Evolutionary conservation across 805 yeast species (phyloP), one percentile per base, ranked within the genome.

Genomic region (Candida odintsovae): DNA sequence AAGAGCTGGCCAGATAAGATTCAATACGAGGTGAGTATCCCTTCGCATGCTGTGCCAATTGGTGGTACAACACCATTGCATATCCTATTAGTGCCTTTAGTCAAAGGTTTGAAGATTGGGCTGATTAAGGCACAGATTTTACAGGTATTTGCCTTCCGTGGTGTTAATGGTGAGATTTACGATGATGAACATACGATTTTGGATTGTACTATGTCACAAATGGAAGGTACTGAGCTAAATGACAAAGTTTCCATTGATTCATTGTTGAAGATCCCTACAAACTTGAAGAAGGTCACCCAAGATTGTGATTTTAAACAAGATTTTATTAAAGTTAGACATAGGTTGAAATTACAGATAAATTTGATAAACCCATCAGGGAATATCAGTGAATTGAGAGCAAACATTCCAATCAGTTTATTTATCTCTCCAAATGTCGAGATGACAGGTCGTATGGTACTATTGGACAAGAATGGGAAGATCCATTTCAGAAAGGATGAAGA

Each of bases 1-100:
- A 90, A 89, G 60, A 85, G 90, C 4, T 88, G 96, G 95, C 92
- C 95, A 2, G 72, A 78, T 43, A 89, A 88, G 61, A 82, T 92
- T 38, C 97, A 90, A 63, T 90, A 92, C 64, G 81, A 88, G 15
- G 79, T 92, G 46, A 82, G 84, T 47, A 81, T 89, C 3, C 97
- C 97, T 0, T 76, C 90, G 20, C 80, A 84, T 53, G 96, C 97
- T 1, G 80, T 88, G 8, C 90, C 97, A 1, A 80, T 90, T 40
- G 98, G 98, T 5, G 79, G 90, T 0, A 68, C 73, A 1, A 72
- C 86, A 6, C 86, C 88, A 2, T 73, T 92, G 6, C 78, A 79
- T 46, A 73, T 90, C 43, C 72, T 78, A 54, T 61, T 90, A 55
- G 83, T 84, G 23, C 97, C 98, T 0, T 72, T 90, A 40, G 67